These are phyloP conservation scores for Stachybotrys chartarum DNA, from an alignment of 2,329 filamentous ascomycete species.

Conservation along the genomic window DNA sequence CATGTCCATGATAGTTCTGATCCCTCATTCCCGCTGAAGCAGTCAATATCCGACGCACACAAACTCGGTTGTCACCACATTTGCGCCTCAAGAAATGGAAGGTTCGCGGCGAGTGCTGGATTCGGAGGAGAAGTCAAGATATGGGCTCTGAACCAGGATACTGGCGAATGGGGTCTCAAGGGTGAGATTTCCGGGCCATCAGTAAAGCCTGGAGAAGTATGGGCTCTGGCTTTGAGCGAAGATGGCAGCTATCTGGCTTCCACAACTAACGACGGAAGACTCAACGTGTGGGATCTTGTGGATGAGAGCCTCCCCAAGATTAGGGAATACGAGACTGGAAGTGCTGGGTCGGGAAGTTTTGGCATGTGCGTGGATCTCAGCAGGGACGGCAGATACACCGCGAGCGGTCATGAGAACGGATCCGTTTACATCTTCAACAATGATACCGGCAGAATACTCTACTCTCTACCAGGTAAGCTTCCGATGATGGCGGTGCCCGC, in stretches of 20 bases:
- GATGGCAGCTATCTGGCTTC: conserved; percentile 81
- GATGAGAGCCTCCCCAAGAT: conserved; percentile 55
- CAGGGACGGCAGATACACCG: conserved; percentile 74
- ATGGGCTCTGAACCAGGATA: conserved; percentile 59
- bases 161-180: conserved; percentile 41
- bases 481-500: not conserved
- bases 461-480: conserved; percentile 70
- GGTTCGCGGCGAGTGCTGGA: conserved; percentile 71
- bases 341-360: conserved; percentile 71
- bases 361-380: conserved; percentile 80
- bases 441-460: conserved; percentile 73
- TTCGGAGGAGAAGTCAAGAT: conserved; percentile 85
- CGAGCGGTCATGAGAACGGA: conserved; percentile 88
- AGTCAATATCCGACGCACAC: conserved; percentile 75
- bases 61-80: conserved; percentile 89
- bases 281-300: conserved; percentile 78
- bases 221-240: conserved; percentile 80
- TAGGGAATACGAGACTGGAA: conserved; percentile 73
- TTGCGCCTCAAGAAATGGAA: conserved; percentile 61
- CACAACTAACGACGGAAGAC: conserved; percentile 78
- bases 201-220: conserved; percentile 64
- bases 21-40: conserved; percentile 66
- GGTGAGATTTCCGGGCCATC: conserved; percentile 33
- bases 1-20: conserved; percentile 70
- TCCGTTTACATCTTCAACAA: conserved; percentile 94